Conservation (phyloP, 345 rosid genomes). For the Cardamine resedifolia region DNA sequence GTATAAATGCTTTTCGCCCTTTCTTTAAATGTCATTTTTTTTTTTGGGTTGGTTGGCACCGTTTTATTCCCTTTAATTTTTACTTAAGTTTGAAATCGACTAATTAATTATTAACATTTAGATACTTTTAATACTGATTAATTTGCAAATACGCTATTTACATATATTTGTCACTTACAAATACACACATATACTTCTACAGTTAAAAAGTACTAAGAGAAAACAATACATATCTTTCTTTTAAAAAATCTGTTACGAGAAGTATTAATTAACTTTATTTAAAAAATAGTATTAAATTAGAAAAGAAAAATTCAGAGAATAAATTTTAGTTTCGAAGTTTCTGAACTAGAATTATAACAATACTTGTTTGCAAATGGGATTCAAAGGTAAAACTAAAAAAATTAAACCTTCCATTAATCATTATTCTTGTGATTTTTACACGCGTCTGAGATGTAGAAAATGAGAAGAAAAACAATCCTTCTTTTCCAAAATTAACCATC, state of each 20-base stretch:
- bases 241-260: too few relatives aligned
- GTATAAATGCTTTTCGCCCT: not conserved
- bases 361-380: not conserved
- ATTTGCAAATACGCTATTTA: not conserved
- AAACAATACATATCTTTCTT: too few relatives aligned
- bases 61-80: not conserved
- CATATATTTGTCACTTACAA: too few relatives aligned
- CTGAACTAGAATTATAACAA: not conserved
- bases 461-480: not conserved
- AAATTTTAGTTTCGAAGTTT: not conserved
- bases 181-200: too few relatives aligned
- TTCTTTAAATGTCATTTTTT: not conserved
- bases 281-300: too few relatives aligned
- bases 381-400: too few relatives aligned
- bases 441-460: not conserved
- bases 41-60: not conserved
- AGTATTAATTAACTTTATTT: too few relatives aligned
- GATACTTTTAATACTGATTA: not conserved
- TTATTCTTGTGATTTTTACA: not conserved
- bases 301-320: not conserved
- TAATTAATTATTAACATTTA: too few relatives aligned
- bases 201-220: too few relatives aligned
- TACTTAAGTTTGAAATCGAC: too few relatives aligned
- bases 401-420: too few relatives aligned
- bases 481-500: not conserved